A percentile compares a stretch with the other conserved stretches of the same genome.
Conservation (phyloP, 2,329 filamentous ascomycete genomes). For the Lachnellula occidentalis region DNA sequence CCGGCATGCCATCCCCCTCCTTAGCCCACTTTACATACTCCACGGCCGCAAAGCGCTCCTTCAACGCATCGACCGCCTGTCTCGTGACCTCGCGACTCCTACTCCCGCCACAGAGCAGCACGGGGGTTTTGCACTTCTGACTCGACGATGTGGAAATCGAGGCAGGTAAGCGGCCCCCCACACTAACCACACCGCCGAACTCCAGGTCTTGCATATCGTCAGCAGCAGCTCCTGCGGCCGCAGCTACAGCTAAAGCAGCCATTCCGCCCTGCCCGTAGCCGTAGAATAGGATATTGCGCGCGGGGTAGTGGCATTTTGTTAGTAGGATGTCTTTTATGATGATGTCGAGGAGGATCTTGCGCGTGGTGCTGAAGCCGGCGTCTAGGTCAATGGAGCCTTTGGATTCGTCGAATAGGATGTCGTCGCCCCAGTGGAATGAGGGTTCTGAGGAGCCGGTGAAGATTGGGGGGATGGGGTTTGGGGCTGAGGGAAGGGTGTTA, state of each 20-base stretch:
- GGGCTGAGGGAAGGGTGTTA: slow-evolving; percentile 21
- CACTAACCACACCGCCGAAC: slow-evolving; percentile 54
- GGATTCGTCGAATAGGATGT: slow-evolving; percentile 48
- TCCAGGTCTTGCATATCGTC: slow-evolving; percentile 29
- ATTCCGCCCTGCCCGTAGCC: slow-evolving; percentile 55
- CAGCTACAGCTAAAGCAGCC: slow-evolving; percentile 41
- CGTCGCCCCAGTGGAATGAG: slow-evolving; percentile 54
- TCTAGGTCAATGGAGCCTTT: slow-evolving; percentile 49
- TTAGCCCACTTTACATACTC: slow-evolving; percentile 65
- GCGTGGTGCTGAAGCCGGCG: slow-evolving; percentile 42
- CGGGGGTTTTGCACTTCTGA: slow-evolving; percentile 49
- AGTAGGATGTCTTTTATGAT: slow-evolving; percentile 41
- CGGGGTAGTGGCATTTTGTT: slow-evolving; percentile 42
- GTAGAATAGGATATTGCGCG: slow-evolving; percentile 46
- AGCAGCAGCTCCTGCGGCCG: neutral
- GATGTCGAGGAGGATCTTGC: slow-evolving; percentile 36
- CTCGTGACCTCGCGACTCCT: slow-evolving; percentile 52
- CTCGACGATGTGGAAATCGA: slow-evolving; percentile 32
- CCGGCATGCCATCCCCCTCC: slow-evolving; percentile 75
- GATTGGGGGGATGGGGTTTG: slow-evolving; percentile 52
- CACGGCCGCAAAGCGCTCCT: slow-evolving; percentile 60
- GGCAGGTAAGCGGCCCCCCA: slow-evolving; percentile 54
- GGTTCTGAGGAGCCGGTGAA: slow-evolving; percentile 27
- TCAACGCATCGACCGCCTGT: slow-evolving; percentile 58
- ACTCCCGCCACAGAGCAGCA: slow-evolving; percentile 55